A percentile compares a stretch with the other conserved stretches of the same genome.
phyloP scores from a whole-genome alignment of 768 basidiomycete species.

The Pholiota molesta region DNA sequence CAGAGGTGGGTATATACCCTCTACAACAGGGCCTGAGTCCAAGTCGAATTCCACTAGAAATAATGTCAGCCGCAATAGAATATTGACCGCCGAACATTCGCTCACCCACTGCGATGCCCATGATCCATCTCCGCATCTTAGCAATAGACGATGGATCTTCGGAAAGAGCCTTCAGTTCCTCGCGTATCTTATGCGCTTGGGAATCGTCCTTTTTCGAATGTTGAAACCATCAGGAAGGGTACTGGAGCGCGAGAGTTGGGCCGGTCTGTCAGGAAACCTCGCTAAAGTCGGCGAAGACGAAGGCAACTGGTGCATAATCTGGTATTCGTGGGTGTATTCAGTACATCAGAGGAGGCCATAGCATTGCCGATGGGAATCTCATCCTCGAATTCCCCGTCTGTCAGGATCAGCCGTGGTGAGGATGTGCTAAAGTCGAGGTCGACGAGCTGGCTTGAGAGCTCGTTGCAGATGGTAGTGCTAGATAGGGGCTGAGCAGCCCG shows the following conservation, averaged over 20 bases:
- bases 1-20: constrained; percentile 70
- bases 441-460: constrained; percentile 25
- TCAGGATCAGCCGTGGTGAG: constrained; percentile 9
- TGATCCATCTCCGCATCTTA: constrained; percentile 66
- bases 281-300: constrained; percentile 23
- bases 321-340: constrained; percentile 20
- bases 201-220: constrained; percentile 25
- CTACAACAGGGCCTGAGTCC: constrained; percentile 81
- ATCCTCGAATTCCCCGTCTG: constrained; percentile 15
- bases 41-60: constrained; percentile 82
- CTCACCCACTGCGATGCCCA: constrained; percentile 68
- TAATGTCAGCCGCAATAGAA: constrained; percentile 2
- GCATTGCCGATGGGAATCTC: constrained; percentile 13
- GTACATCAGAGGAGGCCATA: constrained; percentile 13
- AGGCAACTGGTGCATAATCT: constrained; percentile 11
- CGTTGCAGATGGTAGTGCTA: constrained; percentile 21
- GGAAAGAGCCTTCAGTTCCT: constrained; percentile 43
- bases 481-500: constrained; percentile 28
- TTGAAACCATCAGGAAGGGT: constrained; percentile 43
- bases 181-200: constrained; percentile 30
- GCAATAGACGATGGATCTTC: constrained; percentile 49
- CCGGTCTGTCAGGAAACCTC: constrained; percentile 13
- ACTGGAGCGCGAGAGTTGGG: constrained; percentile 42
- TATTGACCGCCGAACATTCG: constrained; percentile 3
- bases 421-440: constrained; percentile 17